A percentile compares a stretch with the other conserved stretches of the same genome.
phyloP scores from a whole-genome alignment of 495 filamentous ascomycete species.

The Aspergillus bridgeri region DNA sequence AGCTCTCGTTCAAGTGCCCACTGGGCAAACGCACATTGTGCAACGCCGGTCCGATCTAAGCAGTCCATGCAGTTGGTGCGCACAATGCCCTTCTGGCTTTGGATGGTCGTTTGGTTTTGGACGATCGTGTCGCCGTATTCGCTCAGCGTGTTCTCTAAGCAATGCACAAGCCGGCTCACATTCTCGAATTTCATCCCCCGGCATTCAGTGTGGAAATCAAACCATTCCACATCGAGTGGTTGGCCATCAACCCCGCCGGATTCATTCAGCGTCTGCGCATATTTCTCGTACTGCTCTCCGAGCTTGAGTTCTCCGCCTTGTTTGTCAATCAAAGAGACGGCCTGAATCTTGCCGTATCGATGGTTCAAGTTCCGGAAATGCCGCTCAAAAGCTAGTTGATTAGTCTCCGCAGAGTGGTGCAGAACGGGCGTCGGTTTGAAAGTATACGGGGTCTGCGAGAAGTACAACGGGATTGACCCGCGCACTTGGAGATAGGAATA shows the following conservation, averaged over 20 bases:
- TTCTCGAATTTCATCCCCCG: conserved; percentile 98
- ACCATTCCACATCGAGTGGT: conserved; percentile 81
- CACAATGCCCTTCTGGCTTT: conserved; percentile 68
- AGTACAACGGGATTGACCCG: conserved; percentile 88
- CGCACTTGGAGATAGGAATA: conserved; percentile 83
- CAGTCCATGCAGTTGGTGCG: conserved; percentile 98
- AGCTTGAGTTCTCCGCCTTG: conserved; percentile 73
- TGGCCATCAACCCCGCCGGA: conserved; percentile 50
- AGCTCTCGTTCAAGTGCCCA: conserved; percentile 74
- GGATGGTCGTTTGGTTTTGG: conserved; percentile 45
- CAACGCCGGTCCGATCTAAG: conserved; percentile 88
- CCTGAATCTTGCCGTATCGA: conserved; percentile 71
- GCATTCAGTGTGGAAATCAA: conserved; percentile 88
- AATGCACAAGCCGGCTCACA: conserved; percentile 71
- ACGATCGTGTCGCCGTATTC: conserved; percentile 62
- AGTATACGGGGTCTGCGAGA: conserved; percentile 87
- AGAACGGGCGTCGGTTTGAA: conserved; percentile 83
- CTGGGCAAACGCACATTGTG: conserved; percentile 80
- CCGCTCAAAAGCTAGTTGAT: conserved; percentile 69
- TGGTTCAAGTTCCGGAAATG: conserved; percentile 68
- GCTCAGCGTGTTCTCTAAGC: conserved; percentile 59
- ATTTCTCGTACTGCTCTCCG: conserved; percentile 71
- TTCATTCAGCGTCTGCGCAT: conserved; percentile 59
- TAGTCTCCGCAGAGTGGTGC: conserved; percentile 71
- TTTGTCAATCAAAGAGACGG: conserved; percentile 85